Base-by-base conservation (phyloP, 176 grass and related monocot genomes). In the Miscanthus lutarioriparius region DNA sequence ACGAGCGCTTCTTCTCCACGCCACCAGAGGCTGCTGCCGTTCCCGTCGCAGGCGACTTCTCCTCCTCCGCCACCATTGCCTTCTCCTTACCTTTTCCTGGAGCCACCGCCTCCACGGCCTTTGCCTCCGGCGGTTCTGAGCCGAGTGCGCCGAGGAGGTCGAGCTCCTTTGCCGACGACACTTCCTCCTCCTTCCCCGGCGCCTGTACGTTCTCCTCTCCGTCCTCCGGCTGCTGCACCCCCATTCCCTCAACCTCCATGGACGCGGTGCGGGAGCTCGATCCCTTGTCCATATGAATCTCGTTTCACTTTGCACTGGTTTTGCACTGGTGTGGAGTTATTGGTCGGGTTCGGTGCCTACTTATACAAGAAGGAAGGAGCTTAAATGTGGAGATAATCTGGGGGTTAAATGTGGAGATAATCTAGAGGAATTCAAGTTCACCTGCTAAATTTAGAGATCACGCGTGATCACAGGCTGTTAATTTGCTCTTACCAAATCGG, bases 1-100 rank as follows among this genome's bases (percentile, higher is more conserved):
- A 94, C 75, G 79, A 64, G 43, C 92, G 80, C 32, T 76, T 53
- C 80, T 83, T 86, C 73, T 58, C 74, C 10, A 35, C 43, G 26
- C 22, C 43, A 5, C 1, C 35, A 0, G 32, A 12, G n/a, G 58
- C 58, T 1, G 22, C 10, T 54, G 49, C 7, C 7, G 54, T 44
- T 11, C 43, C 56, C 2, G 11, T 0, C 5, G 4, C 17, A 51
- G 38, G 58, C 16, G 25, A 0, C 63, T 17, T 27, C 49, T 19
- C 82, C 41, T 74, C 54, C 54, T 62, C 54, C 51, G 37, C 77
- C 9, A 43, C 33, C 11, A 44, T 13, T 67, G 9, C 77, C 58
- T 64, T 70, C 5, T 35, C 64, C 63, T 87, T 87, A 15, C 71
- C 85, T 15, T 87, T 82, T 1, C 51, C 72, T 22, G 69, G 38